Base-by-base conservation (phyloP, 768 basidiomycete species). In the Hemileccinum impolitum region DNA sequence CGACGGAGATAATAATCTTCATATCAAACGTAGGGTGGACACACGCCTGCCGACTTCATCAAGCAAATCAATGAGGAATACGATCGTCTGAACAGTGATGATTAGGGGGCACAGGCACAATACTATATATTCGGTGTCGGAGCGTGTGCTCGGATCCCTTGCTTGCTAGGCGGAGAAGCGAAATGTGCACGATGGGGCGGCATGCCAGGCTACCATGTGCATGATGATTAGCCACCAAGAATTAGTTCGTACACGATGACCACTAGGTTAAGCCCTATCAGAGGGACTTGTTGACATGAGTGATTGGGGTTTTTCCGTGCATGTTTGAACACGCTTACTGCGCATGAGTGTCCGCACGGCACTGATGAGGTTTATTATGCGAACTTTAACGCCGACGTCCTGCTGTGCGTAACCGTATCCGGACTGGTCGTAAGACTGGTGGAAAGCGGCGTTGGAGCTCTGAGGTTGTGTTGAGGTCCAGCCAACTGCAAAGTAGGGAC, bases 341-440 rank as follows among this genome's bases (percentile, higher is more conserved):
- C 95, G 83, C 90, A 98, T 91, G 60, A 99, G 77, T 39, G 95
- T 98, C 71, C 95, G 78, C 52, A 97, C 93, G 32, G 95, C 95
- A 59, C 88, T 82, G 54, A 97, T 96, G 60, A 99, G 81, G 72
- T 90, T 90, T 65, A 98, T 82, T 52, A 97, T 68, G 61, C 90
- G 81, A 53, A 81, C 80, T 72, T 97, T 97, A 53, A 97, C 71
- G 17, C 88, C 78, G 39, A 81, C 73, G 19, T 92, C 86, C 31
- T 60, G 72, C 50, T 75, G 77, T 48, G 72, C 76, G 32, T 61
- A 72, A 28, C 79, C 77, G 57, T 80, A 83, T 31, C 79, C 79
- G 48, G 73, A 71, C 60, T 84, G 84, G 59, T 86, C 87, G 58
- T 85, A 89, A 38, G 76, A 63, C 55, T 86, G 85, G 44, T 84